Conservation (phyloP, 2,329 filamentous ascomycete genomes). For the Ceratocystis cubensis region DNA sequence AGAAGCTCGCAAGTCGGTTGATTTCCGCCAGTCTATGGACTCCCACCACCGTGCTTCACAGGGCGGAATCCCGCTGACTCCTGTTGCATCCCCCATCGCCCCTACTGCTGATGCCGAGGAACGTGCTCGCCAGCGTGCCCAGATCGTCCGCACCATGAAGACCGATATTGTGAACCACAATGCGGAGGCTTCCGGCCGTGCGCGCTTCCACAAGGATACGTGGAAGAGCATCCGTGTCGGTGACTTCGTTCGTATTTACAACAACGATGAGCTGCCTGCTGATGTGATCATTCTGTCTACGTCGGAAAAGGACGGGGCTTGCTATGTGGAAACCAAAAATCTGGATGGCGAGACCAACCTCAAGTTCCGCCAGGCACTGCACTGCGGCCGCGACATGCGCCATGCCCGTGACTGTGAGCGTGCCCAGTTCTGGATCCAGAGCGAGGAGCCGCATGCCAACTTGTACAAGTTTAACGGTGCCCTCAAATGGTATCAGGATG, state of each 20-base stretch:
- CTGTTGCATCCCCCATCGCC: slow-evolving; percentile 39
- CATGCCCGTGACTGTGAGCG: slow-evolving; percentile 89
- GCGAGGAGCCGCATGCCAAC: slow-evolving; percentile 82
- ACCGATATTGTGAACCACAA: slow-evolving; percentile 59
- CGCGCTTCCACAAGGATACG: slow-evolving; percentile 78
- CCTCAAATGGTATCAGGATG: slow-evolving; percentile 69
- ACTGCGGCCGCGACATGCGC: slow-evolving; percentile 67
- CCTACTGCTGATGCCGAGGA: slow-evolving; percentile 42
- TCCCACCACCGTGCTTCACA: slow-evolving; percentile 41
- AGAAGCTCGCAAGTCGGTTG: slow-evolving; percentile 49
- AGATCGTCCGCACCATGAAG: slow-evolving; percentile 36
- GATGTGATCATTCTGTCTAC: slow-evolving; percentile 88
- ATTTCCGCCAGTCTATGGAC: slow-evolving; percentile 33
- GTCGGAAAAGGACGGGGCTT: slow-evolving; percentile 84
- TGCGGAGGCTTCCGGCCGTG: slow-evolving; percentile 51
- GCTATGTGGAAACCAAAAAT: slow-evolving; percentile 97
- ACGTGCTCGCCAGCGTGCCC: slow-evolving; percentile 25
- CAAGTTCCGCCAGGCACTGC: slow-evolving; percentile 83
- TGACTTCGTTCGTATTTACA: slow-evolving; percentile 93
- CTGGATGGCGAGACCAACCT: slow-evolving; percentile 95
- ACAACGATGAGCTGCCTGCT: slow-evolving; percentile 87
- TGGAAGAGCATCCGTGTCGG: slow-evolving; percentile 96
- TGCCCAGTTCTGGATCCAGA: slow-evolving; percentile 76
- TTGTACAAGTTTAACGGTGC: slow-evolving; percentile 90
- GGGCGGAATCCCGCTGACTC: slow-evolving; percentile 76